Conservation (phyloP, 257 asterid species). For the Jaltomata sinuosa region DNA sequence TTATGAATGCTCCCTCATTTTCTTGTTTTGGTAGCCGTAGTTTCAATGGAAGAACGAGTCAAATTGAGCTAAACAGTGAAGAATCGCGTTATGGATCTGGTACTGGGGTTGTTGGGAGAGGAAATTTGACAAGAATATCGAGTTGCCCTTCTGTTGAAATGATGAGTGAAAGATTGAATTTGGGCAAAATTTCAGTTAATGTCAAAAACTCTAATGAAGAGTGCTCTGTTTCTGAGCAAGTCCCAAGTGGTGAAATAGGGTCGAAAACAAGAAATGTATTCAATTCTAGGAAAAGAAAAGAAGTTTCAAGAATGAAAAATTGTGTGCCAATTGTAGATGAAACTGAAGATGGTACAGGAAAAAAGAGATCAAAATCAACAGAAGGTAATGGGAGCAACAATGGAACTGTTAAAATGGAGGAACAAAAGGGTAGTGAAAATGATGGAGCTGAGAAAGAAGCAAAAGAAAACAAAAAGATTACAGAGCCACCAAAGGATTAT, state of each 20-base stretch:
- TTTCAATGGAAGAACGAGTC: slow-evolving; percentile 47
- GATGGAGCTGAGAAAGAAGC: slow-evolving; percentile 18
- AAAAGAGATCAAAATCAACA: slow-evolving; percentile 14
- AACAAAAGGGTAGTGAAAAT: slow-evolving; percentile 3
- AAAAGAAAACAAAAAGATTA: slow-evolving; percentile 35
- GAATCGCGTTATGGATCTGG: slow-evolving; percentile 27
- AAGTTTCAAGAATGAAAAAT: slow-evolving; percentile 21
- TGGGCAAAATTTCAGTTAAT: slow-evolving; percentile 5
- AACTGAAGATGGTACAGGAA: slow-evolving; percentile 5
- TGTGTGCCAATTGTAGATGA: slow-evolving; percentile 15
- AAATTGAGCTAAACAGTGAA: slow-evolving; percentile 13
- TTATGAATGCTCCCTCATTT: slow-evolving; percentile 27
- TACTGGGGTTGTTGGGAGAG: slow-evolving; percentile 13
- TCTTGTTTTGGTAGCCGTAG: slow-evolving; percentile 79
- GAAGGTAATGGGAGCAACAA: slow-evolving; percentile 6
- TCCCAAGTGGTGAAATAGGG: slow-evolving; percentile 43
- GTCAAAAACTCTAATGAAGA: slow-evolving; percentile 24
- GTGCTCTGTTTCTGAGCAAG: slow-evolving; percentile 27
- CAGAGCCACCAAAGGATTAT: slow-evolving; percentile 79
- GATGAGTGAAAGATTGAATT: slow-evolving; percentile 15
- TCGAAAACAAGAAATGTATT: slow-evolving; percentile 29
- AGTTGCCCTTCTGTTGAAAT: slow-evolving; percentile 58
- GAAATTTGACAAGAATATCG: slow-evolving; percentile 38
- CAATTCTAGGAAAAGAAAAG: slow-evolving; percentile 65
- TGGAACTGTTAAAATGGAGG: slow-evolving; percentile 11